Evolutionary conservation across 2,329 filamentous ascomycete species (phyloP), one percentile per base, ranked within the genome.

Genomic region (Colletotrichum gigasporum): DNA sequence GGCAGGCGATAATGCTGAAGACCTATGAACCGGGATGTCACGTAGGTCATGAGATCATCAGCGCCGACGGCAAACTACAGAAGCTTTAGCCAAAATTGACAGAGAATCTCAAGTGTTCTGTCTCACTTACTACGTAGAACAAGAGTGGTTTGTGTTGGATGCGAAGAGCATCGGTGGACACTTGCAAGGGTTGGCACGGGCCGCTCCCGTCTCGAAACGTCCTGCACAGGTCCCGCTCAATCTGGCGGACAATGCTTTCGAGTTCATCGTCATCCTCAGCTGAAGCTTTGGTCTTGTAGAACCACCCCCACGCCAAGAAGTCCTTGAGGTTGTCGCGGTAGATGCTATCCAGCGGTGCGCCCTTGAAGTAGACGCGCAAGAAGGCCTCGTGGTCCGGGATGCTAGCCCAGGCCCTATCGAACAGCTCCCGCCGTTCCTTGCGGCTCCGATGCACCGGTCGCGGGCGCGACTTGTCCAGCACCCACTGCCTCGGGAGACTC

Each of bases 41-140:
- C 86, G 74, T 56, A 84, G 83, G 63, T 75, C 69, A 68, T 87
- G 87, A 20, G 78, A 79, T 67, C 24, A 16, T 28, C 41, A 20
- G 24, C 72, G 71, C 20, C 84, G 70, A 60, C 73, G 69, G 28
- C 59, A 18, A 2, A 67, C 71, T 18, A 70, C 72, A 32, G 73
- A 62, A 0, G 76, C 79, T 66, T 86, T 83, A 5, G 83, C 80
- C 8, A 84, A 64, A 68, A 80, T 80, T 5, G n/a, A 85, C 78
- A 86, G 83, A 67, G 80, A 70, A 69, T 89, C n/a, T n/a, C n/a
- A n/a, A n/a, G n/a, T n/a, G n/a, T n/a, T 89, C 86, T 86, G 89
- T 5, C 80, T 66, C 66, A 89, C 74, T 83, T 84, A 18, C 86
- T 77, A 73, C 87, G 70, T 22, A 83, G 74, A 79, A 88, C 87